Evolutionary conservation across 202 grass and related monocot species (phyloP).

Genomic region (Brachypodium distachyon): DNA sequence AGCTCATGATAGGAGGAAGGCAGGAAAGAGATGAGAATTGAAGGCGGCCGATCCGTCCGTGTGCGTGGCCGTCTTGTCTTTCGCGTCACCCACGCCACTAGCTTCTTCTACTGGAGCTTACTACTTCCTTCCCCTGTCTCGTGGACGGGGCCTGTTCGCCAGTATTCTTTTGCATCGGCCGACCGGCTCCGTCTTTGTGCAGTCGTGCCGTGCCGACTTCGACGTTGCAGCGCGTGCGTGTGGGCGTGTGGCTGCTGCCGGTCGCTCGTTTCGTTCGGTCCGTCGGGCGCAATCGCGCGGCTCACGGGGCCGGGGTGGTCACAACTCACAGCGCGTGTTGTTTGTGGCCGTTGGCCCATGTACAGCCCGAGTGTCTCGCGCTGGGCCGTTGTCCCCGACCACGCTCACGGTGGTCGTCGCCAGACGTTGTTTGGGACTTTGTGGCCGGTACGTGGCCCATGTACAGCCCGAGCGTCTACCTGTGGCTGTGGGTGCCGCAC

Average conservation of each 20-base stretch:
- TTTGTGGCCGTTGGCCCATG: not conserved
- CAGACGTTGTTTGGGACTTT: too few relatives aligned
- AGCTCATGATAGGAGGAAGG: conserved; percentile 37
- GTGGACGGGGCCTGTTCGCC: not conserved
- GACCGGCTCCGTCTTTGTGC: not conserved
- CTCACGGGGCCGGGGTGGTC: too few relatives aligned
- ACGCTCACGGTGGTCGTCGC: too few relatives aligned
- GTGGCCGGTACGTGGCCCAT: too few relatives aligned
- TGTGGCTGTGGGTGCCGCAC: too few relatives aligned
- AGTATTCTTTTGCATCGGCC: not conserved
- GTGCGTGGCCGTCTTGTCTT: conserved; percentile 27
- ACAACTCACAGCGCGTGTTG: too few relatives aligned
- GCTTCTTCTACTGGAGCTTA: too few relatives aligned
- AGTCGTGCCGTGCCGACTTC: not conserved
- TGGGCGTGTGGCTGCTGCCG: not conserved
- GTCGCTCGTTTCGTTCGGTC: not conserved
- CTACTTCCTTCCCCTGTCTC: not conserved
- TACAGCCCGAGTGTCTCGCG: not conserved
- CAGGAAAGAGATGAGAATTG: not conserved
- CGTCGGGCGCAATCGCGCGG: not conserved
- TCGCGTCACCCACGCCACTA: not conserved
- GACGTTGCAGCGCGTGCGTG: not conserved
- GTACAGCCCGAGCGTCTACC: too few relatives aligned
- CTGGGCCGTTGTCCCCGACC: too few relatives aligned
- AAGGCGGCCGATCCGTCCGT: not conserved